A percentile compares a stretch with the other conserved stretches of the same genome.
These are phyloP conservation scores for Dioszegia hungarica DNA, from an alignment of 768 basidiomycete species.

Conservation along the genomic window DNA sequence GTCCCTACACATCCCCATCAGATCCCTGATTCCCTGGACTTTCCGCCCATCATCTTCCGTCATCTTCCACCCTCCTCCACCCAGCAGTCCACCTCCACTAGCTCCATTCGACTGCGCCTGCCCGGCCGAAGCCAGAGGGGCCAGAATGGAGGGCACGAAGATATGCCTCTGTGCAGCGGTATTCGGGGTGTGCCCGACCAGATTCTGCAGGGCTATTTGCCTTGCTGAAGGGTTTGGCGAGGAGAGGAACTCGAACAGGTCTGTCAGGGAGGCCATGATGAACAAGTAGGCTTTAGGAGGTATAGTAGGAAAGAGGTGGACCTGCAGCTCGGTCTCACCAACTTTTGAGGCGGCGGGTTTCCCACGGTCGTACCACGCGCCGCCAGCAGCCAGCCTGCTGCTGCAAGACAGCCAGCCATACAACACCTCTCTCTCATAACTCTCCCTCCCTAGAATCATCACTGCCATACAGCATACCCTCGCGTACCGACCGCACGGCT, in stretches of 20 bases:
- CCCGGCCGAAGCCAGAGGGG: conserved; percentile 5
- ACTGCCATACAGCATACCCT: no score
- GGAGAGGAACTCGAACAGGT: conserved; percentile 79
- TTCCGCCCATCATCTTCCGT: conserved; percentile 57
- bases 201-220: conserved; percentile 75
- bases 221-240: conserved; percentile 84
- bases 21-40: conserved; percentile 57
- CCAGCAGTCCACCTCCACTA: background rate
- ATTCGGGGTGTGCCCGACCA: conserved; percentile 71
- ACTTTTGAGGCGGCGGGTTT: conserved; percentile 6
- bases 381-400: no score
- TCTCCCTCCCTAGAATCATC: no score
- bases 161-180: conserved; percentile 67
- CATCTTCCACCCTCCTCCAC: conserved; percentile 21
- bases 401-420: no score
- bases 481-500: no score
- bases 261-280: conserved; percentile 44
- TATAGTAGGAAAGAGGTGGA: background rate
- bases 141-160: conserved; percentile 58
- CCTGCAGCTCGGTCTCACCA: background rate
- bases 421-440: no score
- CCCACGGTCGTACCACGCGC: conserved; percentile 30
- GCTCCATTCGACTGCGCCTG: conserved; percentile 22
- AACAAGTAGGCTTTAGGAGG: background rate
- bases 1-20: conserved; percentile 83